Percentiles rank a stretch among this genome's conserved stretches.
Conservation (phyloP, 768 basidiomycete genomes). For the Pleurotus citrinopileatus region DNA sequence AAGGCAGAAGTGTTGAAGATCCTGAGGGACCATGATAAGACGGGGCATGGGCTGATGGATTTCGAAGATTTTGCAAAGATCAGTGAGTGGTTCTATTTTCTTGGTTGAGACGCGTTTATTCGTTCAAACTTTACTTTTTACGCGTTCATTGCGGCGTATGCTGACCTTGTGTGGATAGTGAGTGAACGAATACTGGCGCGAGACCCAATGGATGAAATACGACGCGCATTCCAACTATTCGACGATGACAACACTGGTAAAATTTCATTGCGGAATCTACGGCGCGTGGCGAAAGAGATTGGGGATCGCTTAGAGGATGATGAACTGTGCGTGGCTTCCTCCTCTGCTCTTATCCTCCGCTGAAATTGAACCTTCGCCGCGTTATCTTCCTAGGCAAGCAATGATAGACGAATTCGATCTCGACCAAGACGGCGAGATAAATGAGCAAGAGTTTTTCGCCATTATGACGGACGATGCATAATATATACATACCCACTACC, state of each 20-base stretch:
- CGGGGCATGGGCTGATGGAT: conserved; percentile 80
- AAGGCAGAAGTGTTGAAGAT: conserved; percentile 98
- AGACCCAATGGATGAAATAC: conserved; percentile 95
- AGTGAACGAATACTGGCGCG: conserved; percentile 89
- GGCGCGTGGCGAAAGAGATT: conserved; percentile 94
- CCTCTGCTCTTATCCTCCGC: neutral
- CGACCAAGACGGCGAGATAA: conserved; percentile 97
- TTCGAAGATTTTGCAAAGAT: conserved; percentile 94
- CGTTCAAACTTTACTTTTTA: neutral
- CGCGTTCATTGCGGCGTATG: conserved; percentile 15
- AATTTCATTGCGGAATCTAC: conserved; percentile 86
- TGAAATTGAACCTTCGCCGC: neutral
- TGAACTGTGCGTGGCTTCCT: conserved; percentile 71
- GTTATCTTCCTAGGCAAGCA: conserved; percentile 77
- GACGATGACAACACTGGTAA: conserved; percentile 96
- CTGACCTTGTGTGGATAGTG: conserved; percentile 50
- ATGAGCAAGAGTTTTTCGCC: conserved; percentile 92
- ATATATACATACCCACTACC: conserved; percentile 1
- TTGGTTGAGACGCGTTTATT: conserved; percentile 1
- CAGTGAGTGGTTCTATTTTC: conserved; percentile 51
- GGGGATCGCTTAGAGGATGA: conserved; percentile 95
- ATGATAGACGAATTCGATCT: conserved; percentile 99
- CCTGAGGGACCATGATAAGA: conserved; percentile 86
- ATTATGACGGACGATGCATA: conserved; percentile 95
- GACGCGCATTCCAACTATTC: conserved; percentile 93